phyloP scores from a whole-genome alignment of 2,329 filamentous ascomycete genomes.

The Colletotrichum spinosum region DNA sequence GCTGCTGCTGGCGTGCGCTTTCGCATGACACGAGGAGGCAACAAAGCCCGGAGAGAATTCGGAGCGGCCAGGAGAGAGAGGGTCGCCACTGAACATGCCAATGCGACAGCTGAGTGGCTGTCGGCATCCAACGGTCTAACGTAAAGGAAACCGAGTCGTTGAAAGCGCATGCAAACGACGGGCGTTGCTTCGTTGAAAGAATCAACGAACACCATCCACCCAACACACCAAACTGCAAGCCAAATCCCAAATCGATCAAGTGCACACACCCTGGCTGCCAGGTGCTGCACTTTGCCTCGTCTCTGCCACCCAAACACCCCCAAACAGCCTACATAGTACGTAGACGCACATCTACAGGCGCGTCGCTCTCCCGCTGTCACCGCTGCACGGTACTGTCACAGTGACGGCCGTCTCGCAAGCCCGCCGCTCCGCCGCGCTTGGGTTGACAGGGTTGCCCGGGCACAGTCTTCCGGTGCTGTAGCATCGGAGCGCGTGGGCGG shows the following conservation, averaged over 20 bases:
- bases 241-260: too few species aligned
- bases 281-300: too few species aligned
- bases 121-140: too few species aligned
- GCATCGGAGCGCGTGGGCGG: conserved; percentile 4
- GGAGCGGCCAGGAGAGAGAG: too few species aligned
- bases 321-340: background rate
- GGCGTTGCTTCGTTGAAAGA: too few species aligned
- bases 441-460: conserved; percentile 17
- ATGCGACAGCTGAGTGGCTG: conserved; percentile 7
- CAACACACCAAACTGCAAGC: too few species aligned
- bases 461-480: conserved; percentile 14
- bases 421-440: background rate
- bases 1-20: too few species aligned
- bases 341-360: too few species aligned
- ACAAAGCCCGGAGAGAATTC: background rate
- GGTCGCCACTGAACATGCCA: background rate
- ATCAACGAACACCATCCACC: too few species aligned
- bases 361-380: conserved; percentile 31
- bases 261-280: too few species aligned
- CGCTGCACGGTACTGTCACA: conserved; percentile 35
- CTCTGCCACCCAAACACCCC: background rate
- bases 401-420: conserved; percentile 7
- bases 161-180: too few species aligned
- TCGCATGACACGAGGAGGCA: conserved; percentile 4
- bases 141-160: too few species aligned